phyloP scores from a whole-genome alignment of 345 rosid species.

The Dovyalis caffra region DNA sequence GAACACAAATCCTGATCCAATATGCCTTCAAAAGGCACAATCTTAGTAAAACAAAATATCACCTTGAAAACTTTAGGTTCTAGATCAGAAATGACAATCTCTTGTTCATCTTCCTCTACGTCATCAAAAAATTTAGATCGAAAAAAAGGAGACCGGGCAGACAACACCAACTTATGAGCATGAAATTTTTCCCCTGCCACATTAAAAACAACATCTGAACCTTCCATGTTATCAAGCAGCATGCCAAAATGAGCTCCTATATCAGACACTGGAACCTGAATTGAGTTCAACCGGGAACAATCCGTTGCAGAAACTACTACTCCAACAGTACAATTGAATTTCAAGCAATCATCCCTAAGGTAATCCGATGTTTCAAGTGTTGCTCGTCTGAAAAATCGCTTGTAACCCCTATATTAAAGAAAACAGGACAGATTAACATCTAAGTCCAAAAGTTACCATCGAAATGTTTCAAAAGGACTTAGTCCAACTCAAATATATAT shows the following conservation, averaged over 20 bases:
- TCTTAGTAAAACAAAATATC: not conserved
- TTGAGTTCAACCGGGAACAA: constrained; percentile 41
- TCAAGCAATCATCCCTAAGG: constrained; percentile 65
- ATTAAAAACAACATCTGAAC: constrained; percentile 54
- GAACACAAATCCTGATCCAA: not conserved
- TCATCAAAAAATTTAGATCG: constrained; percentile 44
- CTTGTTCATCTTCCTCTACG: constrained; percentile 32
- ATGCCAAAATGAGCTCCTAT: constrained; percentile 57
- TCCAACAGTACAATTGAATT: constrained; percentile 68
- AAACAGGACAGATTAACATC: constrained; percentile 6
- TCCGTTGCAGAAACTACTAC: constrained; percentile 57
- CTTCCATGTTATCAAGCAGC: constrained; percentile 57
- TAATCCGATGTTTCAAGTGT: constrained; percentile 64
- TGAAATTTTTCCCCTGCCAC: constrained; percentile 56
- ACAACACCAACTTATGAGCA: constrained; percentile 68
- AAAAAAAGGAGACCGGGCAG: constrained; percentile 61
- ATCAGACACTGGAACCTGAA: constrained; percentile 60
- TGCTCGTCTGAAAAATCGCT: constrained; percentile 65
- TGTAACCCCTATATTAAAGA: constrained; percentile 57
- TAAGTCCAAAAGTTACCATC: not conserved
- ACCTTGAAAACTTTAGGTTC: constrained; percentile 67
- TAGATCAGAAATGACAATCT: constrained; percentile 44
- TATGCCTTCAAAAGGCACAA: not conserved
- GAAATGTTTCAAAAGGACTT: not conserved
- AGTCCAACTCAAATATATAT: not conserved